Conservation (phyloP, 805 yeast genomes). For the Saccharomyces eubayanus region DNA sequence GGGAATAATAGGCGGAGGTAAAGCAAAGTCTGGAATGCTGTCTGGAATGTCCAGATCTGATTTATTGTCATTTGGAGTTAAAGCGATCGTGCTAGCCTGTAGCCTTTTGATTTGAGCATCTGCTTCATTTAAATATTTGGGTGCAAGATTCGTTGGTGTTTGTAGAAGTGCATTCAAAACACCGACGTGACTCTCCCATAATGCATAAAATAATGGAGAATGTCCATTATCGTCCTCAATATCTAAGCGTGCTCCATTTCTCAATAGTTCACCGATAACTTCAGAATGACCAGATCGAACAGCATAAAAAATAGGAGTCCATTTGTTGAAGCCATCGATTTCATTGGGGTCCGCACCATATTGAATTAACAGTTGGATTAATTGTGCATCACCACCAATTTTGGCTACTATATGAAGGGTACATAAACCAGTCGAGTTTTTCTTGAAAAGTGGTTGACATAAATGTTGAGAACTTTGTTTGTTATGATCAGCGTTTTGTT, state of each 20-base stretch:
- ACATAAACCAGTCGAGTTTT: conserved; percentile 45
- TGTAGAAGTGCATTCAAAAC: conserved; percentile 63
- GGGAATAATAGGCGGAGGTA: conserved; percentile 96
- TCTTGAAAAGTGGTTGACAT: neutral
- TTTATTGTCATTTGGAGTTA: conserved; percentile 15
- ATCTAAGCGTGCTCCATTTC: conserved; percentile 60
- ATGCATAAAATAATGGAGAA: conserved; percentile 79
- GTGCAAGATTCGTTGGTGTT: conserved; percentile 1
- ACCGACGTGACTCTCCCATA: conserved; percentile 88
- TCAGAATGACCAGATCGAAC: conserved; percentile 73
- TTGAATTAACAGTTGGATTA: conserved; percentile 60
- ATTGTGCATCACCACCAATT: conserved; percentile 57
- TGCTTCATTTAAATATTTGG: conserved; percentile 4
- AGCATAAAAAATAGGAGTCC: conserved; percentile 92
- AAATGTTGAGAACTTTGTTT: neutral
- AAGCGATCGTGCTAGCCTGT: conserved; percentile 3
- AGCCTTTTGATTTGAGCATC: neutral
- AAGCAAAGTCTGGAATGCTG: conserved; percentile 77
- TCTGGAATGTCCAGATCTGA: conserved; percentile 39
- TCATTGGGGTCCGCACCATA: conserved; percentile 72
- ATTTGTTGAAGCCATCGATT: conserved; percentile 75
- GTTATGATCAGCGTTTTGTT: conserved; percentile 1
- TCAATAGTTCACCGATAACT: conserved; percentile 63
- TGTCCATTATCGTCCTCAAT: conserved; percentile 71
- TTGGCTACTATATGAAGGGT: conserved; percentile 87